Evolutionary conservation across 2,329 filamentous ascomycete genomes (phyloP).

Genomic region (Pseudofabraea citricarpa): DNA sequence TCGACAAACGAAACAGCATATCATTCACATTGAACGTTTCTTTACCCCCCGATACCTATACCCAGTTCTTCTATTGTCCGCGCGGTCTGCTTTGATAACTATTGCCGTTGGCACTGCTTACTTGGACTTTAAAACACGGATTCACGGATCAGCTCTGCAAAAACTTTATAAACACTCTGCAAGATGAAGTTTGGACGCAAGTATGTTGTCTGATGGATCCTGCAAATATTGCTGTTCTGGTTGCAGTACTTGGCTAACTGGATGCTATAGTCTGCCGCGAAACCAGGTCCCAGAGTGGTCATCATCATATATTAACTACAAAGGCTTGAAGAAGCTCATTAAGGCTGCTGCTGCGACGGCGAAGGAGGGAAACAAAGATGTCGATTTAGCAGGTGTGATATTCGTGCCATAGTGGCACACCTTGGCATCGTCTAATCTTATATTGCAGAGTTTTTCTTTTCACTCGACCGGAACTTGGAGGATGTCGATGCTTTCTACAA

Average conservation of each 20-base stretch:
- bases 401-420: constrained; percentile 27
- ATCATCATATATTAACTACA: constrained; percentile 81
- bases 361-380: constrained; percentile 60
- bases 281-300: constrained; percentile 89
- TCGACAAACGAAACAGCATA: constrained; percentile 22
- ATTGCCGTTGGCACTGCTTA: too few species aligned
- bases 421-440: constrained; percentile 32
- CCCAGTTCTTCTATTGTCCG: constrained; percentile 2
- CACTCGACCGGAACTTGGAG: constrained; percentile 93
- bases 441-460: constrained; percentile 85
- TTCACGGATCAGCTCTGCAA: too few species aligned
- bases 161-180: too few species aligned
- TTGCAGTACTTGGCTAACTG: background rate
- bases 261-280: constrained; percentile 55
- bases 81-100: background rate
- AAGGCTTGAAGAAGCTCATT: constrained; percentile 90
- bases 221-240: background rate
- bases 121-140: background rate
- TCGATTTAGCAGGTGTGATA: constrained; percentile 83
- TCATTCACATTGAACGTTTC: constrained; percentile 18
- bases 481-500: constrained; percentile 97
- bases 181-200: constrained; percentile 61
- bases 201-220: constrained; percentile 34
- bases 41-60: background rate
- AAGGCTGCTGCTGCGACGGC: constrained; percentile 64